phyloP scores from a whole-genome alignment of 768 basidiomycete species.

The Gymnopilus junonius region DNA sequence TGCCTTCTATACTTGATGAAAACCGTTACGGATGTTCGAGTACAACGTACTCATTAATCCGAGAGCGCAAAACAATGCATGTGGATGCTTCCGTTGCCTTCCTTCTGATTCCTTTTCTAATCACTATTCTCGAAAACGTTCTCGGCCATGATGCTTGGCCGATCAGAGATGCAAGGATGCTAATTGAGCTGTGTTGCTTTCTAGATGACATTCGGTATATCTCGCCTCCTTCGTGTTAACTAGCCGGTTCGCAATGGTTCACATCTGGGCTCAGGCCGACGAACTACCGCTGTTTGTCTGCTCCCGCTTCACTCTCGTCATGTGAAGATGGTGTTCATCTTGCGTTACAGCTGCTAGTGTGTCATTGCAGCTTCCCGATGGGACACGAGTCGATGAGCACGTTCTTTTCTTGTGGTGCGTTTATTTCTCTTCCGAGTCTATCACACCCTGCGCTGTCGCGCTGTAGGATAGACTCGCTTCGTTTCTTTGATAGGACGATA shows the following conservation, averaged over 20 bases:
- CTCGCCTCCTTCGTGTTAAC: not conserved
- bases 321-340: not conserved
- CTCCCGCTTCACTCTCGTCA: not conserved
- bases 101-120: slow-evolving; percentile 49
- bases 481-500: not conserved
- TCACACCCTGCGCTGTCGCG: not conserved
- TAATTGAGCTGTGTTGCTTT: not conserved
- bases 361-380: not conserved
- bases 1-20: slow-evolving; percentile 24
- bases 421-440: not conserved
- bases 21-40: slow-evolving; percentile 32
- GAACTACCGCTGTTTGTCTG: not conserved
- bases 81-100: slow-evolving; percentile 73
- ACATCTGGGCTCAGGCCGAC: not conserved
- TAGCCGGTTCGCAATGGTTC: not conserved
- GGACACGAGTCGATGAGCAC: not conserved
- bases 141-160: not conserved
- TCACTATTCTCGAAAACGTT: not conserved
- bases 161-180: not conserved
- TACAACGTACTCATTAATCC: slow-evolving; percentile 25
- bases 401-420: not conserved
- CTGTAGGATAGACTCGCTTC: not conserved
- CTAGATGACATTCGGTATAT: not conserved
- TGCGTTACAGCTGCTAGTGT: not conserved
- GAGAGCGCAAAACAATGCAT: slow-evolving; percentile 40